A percentile compares a stretch with the other conserved stretches of the same genome.
phyloP scores from a whole-genome alignment of 176 grass and related monocot species.

The Eragrostis nindensis region DNA sequence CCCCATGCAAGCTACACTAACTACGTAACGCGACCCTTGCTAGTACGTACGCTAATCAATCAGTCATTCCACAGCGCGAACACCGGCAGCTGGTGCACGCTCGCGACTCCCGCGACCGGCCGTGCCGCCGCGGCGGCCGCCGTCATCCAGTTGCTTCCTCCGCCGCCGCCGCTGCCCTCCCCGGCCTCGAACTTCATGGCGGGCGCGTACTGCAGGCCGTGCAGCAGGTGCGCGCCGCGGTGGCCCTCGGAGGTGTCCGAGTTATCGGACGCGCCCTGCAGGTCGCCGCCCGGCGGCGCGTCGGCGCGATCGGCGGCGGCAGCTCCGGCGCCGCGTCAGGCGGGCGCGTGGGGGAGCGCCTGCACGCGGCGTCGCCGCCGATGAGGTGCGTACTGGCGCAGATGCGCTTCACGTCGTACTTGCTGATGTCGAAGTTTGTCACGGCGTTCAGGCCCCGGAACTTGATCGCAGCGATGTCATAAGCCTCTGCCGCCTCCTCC shows the following conservation, averaged over 20 bases:
- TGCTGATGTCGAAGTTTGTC: conserved; percentile 95
- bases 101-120: conserved; percentile 10
- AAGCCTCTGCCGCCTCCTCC: conserved; percentile 94
- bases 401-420: conserved; percentile 92
- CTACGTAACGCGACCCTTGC: background rate
- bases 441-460: conserved; percentile 90
- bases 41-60: background rate
- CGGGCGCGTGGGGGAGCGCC: conserved; percentile 43
- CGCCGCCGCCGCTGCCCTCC: conserved; percentile 43
- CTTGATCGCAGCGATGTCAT: conserved; percentile 97
- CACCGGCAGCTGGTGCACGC: conserved; percentile 50
- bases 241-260: conserved; percentile 39
- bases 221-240: conserved; percentile 53
- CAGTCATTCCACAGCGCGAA: conserved; percentile 68
- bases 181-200: conserved; percentile 65
- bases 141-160: conserved; percentile 44
- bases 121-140: conserved; percentile 4
- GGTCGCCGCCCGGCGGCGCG: background rate
- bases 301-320: background rate
- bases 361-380: conserved; percentile 63
- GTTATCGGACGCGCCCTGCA: conserved; percentile 41
- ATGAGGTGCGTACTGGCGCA: conserved; percentile 83
- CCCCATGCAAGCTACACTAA: background rate
- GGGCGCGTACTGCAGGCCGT: conserved; percentile 50
- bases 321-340: background rate